These are phyloP conservation scores for Colletotrichum sp. DNA, from an alignment of 2,329 filamentous ascomycete species.

Conservation along the genomic window DNA sequence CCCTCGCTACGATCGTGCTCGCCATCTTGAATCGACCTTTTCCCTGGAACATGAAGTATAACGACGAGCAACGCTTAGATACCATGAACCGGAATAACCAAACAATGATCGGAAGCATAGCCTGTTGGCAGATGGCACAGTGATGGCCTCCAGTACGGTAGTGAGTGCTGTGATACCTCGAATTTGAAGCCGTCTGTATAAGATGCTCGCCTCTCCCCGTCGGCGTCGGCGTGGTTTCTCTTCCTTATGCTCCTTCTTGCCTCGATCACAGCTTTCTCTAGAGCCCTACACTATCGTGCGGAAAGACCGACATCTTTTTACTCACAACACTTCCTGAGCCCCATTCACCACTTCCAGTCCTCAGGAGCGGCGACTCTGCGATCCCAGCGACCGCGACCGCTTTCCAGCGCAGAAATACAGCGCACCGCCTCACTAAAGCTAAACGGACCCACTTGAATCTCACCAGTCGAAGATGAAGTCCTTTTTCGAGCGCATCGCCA, in stretches of 20 bases:
- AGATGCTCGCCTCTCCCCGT: background rate
- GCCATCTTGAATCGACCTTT: background rate
- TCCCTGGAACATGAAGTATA: background rate
- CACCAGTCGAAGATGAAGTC: background rate
- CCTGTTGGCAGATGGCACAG: background rate
- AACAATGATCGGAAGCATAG: background rate
- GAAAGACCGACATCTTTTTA: background rate
- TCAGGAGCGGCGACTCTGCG: background rate
- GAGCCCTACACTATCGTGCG: fast-evolving
- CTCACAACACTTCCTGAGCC: background rate
- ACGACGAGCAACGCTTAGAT: background rate
- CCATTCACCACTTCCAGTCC: background rate
- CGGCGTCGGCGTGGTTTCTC: background rate
- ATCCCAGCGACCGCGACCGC: background rate
- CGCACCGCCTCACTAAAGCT: background rate
- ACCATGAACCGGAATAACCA: background rate
- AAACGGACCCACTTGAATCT: background rate
- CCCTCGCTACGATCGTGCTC: background rate
- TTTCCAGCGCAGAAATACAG: background rate
- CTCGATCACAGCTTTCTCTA: background rate
- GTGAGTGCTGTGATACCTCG: background rate
- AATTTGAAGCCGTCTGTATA: background rate
- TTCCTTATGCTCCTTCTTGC: background rate
- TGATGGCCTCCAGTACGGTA: background rate
- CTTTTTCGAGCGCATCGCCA: background rate